Conservation (phyloP, 352 stramenopile species). For the Phytophthora palmivora region DNA sequence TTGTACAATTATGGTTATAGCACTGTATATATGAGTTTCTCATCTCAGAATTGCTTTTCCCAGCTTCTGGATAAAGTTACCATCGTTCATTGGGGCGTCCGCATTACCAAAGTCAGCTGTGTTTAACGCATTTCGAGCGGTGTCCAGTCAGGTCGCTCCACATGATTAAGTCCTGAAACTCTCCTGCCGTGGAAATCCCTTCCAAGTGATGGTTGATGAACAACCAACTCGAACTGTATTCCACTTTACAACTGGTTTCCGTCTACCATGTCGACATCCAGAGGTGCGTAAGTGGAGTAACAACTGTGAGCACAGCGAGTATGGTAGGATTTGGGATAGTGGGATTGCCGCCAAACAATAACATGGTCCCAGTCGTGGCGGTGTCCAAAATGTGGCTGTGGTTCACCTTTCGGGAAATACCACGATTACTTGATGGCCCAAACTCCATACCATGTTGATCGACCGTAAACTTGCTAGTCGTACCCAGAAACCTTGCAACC, state of each 20-base stretch:
- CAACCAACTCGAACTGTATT: constrained; percentile 25
- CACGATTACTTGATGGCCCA: constrained; percentile 46
- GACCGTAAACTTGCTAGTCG: constrained; percentile 32
- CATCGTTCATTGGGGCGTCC: constrained; percentile 42
- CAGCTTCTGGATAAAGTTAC: constrained; percentile 34
- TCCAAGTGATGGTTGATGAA: constrained; percentile 31
- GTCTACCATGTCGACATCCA: constrained; percentile 16
- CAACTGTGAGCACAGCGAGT: constrained; percentile 31
- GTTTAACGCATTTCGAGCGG: constrained; percentile 29
- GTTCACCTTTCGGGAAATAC: constrained; percentile 53
- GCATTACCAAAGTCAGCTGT: constrained; percentile 36
- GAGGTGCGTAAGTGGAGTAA: constrained; percentile 32
- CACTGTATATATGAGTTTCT: too few species aligned
- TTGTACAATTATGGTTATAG: too few species aligned
- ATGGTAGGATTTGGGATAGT: constrained; percentile 15
- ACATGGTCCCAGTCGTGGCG: constrained; percentile 48
- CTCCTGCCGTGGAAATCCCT: constrained; percentile 13
- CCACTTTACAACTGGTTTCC: constrained; percentile 31
- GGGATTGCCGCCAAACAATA: constrained; percentile 34
- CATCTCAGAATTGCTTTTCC: too few species aligned
- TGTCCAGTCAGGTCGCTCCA: constrained; percentile 28
- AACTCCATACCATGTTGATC: constrained; percentile 16
- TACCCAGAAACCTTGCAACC: too few species aligned
- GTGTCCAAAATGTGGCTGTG: constrained; percentile 22
- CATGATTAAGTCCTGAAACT: constrained; percentile 38